phyloP scores from a whole-genome alignment of 73 alveolate species.

The Tetrahymena malaccensis region DNA sequence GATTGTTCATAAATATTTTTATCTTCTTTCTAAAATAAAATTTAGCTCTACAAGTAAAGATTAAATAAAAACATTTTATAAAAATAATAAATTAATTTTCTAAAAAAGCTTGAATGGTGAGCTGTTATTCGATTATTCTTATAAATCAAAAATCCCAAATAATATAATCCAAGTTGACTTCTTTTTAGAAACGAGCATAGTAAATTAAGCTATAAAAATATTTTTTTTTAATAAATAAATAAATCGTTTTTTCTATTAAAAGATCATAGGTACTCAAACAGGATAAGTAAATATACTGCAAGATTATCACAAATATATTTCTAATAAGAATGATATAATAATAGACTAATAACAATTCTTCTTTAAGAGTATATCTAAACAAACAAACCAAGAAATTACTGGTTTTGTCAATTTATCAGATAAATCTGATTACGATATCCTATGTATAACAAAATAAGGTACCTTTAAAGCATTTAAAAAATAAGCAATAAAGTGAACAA shows the following conservation, averaged over 20 bases:
- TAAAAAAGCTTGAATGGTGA: neutral
- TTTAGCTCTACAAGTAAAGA: neutral
- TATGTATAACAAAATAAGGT: neutral
- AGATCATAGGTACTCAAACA: neutral
- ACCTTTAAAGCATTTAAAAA: neutral
- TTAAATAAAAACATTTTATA: neutral
- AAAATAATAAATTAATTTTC: neutral
- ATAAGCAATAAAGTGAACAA: neutral
- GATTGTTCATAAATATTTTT: neutral
- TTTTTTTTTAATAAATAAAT: no score
- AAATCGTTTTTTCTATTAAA: neutral
- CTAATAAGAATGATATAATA: neutral
- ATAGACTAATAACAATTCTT: neutral
- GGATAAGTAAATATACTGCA: neutral
- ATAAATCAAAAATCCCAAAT: neutral
- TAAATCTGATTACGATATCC: neutral
- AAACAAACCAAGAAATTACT: neutral
- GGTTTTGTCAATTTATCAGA: neutral
- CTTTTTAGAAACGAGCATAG: neutral
- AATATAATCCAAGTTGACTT: neutral
- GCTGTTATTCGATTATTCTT: neutral
- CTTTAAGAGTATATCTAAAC: neutral
- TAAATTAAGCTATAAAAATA: neutral
- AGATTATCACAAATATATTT: neutral
- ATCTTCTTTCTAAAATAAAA: neutral